Percentiles rank a stretch among this genome's conserved stretches.
phyloP scores from a whole-genome alignment of 345 rosid genomes.

The Pistacia atlantica region DNA sequence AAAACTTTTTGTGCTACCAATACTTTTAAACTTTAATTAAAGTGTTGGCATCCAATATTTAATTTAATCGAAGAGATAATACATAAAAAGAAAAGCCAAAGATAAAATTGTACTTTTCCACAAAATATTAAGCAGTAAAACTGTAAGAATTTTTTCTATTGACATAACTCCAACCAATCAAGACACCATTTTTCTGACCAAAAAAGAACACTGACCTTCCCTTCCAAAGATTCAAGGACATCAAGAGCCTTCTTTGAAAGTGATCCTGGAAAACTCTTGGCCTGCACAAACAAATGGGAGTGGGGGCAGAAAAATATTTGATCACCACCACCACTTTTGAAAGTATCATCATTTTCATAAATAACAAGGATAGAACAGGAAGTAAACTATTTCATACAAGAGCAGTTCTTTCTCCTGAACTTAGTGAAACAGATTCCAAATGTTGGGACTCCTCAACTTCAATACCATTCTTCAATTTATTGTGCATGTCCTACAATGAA shows the following conservation, averaged over 20 bases:
- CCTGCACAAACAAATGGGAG: constrained; percentile 49
- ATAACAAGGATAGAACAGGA: neutral
- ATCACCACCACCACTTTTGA: neutral
- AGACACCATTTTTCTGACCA: neutral
- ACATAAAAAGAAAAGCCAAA: neutral
- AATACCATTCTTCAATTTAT: constrained; percentile 77
- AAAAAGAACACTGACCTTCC: constrained; percentile 61
- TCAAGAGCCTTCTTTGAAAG: constrained; percentile 74
- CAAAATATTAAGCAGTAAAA: neutral
- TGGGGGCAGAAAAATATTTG: neutral
- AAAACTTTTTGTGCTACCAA: too few species aligned
- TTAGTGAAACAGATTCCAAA: constrained; percentile 50
- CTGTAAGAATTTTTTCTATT: neutral
- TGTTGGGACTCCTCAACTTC: constrained; percentile 65
- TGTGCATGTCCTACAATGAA: constrained; percentile 59
- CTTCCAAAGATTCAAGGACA: constrained; percentile 80
- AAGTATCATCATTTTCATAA: constrained; percentile 3
- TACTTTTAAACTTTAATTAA: neutral
- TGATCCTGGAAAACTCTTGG: constrained; percentile 71
- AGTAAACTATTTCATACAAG: constrained; percentile 51
- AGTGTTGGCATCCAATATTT: neutral
- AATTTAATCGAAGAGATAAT: neutral
- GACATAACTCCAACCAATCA: neutral
- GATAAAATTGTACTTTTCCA: neutral
- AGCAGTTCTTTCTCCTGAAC: constrained; percentile 62